A percentile compares a stretch with the other conserved stretches of the same genome.
Conservation (phyloP, 2,329 filamentous ascomycete species). For the Cordyceps javanica region DNA sequence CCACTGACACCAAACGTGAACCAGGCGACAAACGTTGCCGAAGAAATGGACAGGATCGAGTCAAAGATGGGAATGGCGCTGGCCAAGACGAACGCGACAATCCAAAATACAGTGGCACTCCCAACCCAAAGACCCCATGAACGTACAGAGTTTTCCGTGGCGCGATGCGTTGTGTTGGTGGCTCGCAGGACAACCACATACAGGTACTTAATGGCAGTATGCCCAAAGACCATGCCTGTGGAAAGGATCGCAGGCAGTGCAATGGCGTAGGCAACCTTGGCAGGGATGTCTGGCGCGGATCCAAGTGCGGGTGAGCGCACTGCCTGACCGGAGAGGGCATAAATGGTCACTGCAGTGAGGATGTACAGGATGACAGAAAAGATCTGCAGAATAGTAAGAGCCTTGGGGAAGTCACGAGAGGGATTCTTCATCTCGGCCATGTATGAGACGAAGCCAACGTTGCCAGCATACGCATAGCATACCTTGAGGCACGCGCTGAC, state of each 20-base stretch:
- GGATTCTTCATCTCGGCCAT: slow-evolving; percentile 31
- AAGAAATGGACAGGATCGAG: slow-evolving; percentile 31
- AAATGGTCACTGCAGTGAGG: slow-evolving; percentile 26
- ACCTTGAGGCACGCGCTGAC: slow-evolving; percentile 29
- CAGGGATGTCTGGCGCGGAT: slow-evolving; percentile 25
- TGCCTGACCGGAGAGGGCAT: slow-evolving; percentile 26
- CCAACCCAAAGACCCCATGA: slow-evolving; percentile 31
- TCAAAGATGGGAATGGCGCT: slow-evolving; percentile 33
- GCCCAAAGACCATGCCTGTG: slow-evolving; percentile 26
- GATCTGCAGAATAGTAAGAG: slow-evolving; percentile 25
- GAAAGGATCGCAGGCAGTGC: slow-evolving; percentile 26
- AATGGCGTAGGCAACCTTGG: slow-evolving; percentile 28
- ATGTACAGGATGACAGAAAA: slow-evolving; percentile 29
- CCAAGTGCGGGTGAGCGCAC: slow-evolving; percentile 28
- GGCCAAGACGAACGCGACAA: slow-evolving; percentile 28
- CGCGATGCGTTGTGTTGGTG: slow-evolving; percentile 26
- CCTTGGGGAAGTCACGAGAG: slow-evolving; percentile 25
- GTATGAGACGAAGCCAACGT: slow-evolving; percentile 30
- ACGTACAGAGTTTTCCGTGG: slow-evolving; percentile 26
- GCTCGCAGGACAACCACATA: slow-evolving; percentile 29
- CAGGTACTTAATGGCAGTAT: slow-evolving; percentile 28
- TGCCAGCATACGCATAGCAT: slow-evolving; percentile 31
- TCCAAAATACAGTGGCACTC: slow-evolving; percentile 29
- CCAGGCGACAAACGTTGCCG: slow-evolving; percentile 31
- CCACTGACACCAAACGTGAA: slow-evolving; percentile 31